Percentiles rank a stretch among this genome's conserved stretches.
These are phyloP conservation scores for Lactarius pseudohatsudake DNA, from an alignment of 768 basidiomycete species.

Conservation along the genomic window DNA sequence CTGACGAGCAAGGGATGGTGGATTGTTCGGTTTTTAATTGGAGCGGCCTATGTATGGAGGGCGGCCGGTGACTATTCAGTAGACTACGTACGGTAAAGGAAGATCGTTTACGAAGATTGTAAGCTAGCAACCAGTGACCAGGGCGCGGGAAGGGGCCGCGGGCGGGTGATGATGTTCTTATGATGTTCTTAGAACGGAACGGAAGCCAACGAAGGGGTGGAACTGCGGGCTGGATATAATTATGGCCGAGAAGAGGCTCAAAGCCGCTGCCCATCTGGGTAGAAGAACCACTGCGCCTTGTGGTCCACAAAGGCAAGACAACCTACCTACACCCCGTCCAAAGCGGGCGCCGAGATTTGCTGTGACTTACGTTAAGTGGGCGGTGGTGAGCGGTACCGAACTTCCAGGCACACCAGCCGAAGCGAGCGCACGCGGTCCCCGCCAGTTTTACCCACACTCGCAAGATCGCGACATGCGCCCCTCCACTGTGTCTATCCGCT, in stretches of 20 bases:
- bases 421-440: not conserved
- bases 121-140: constrained; percentile 9
- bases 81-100: not conserved
- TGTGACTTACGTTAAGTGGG: not conserved
- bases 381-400: not conserved
- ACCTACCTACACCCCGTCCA: not conserved
- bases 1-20: not conserved
- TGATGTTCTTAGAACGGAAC: not conserved
- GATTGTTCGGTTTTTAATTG: not conserved
- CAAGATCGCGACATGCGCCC: constrained; percentile 5
- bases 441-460: constrained; percentile 1
- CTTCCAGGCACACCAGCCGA: not conserved
- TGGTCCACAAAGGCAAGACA: constrained; percentile 5
- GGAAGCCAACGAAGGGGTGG: no score
- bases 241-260: not conserved
- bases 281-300: not conserved
- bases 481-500: constrained; percentile 32
- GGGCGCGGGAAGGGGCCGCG: not conserved
- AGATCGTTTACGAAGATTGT: not conserved
- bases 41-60: not conserved
- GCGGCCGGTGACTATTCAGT: not conserved
- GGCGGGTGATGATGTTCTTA: not conserved
- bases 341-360: not conserved
- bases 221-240: not conserved
- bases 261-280: not conserved